Percentiles rank a stretch among this genome's conserved stretches.
Evolutionary conservation across 108 stramenopile genomes (phyloP).

Genomic region (Cyclostephanos tholiformis): DNA sequence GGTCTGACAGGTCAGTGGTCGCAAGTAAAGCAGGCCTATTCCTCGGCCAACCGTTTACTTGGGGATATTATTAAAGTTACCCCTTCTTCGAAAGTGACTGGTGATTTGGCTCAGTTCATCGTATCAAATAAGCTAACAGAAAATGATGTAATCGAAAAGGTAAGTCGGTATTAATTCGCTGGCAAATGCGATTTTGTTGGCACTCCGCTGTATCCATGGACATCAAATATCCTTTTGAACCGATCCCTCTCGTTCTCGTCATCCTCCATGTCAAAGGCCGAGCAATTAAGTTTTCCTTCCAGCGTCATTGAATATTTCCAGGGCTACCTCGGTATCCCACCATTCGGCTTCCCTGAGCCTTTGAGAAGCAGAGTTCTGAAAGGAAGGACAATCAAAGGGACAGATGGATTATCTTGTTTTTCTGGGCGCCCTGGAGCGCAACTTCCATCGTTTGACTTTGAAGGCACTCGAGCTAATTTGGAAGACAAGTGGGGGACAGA

Average conservation of each 20-base stretch:
- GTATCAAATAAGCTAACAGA: slow-evolving; percentile 92
- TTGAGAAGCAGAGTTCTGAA: slow-evolving; percentile 82
- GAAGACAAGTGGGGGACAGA: slow-evolving; percentile 75
- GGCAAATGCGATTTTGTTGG: not conserved
- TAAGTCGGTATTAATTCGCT: not conserved
- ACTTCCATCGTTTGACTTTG: slow-evolving; percentile 84
- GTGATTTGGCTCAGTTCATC: slow-evolving; percentile 97
- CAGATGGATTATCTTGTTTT: slow-evolving; percentile 76
- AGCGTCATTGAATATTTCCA: slow-evolving; percentile 96
- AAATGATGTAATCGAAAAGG: slow-evolving; percentile 76
- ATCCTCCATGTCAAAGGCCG: slow-evolving; percentile 54
- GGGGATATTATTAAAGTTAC: slow-evolving; percentile 99
- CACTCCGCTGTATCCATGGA: not conserved
- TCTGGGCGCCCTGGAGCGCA: slow-evolving; percentile 96
- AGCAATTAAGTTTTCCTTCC: slow-evolving; percentile 88
- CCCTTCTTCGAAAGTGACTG: slow-evolving; percentile 94
- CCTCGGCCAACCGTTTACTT: slow-evolving; percentile 89
- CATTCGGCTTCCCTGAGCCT: slow-evolving; percentile 97
- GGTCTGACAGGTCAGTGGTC: slow-evolving; percentile 93
- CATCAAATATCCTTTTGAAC: not conserved
- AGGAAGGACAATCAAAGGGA: slow-evolving; percentile 82
- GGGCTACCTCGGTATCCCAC: slow-evolving; percentile 86
- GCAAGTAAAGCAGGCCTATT: slow-evolving; percentile 91
- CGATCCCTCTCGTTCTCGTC: not conserved
- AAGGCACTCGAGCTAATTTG: slow-evolving; percentile 56